Conservation (phyloP, 805 yeast species). For the Pichia manshurica region DNA sequence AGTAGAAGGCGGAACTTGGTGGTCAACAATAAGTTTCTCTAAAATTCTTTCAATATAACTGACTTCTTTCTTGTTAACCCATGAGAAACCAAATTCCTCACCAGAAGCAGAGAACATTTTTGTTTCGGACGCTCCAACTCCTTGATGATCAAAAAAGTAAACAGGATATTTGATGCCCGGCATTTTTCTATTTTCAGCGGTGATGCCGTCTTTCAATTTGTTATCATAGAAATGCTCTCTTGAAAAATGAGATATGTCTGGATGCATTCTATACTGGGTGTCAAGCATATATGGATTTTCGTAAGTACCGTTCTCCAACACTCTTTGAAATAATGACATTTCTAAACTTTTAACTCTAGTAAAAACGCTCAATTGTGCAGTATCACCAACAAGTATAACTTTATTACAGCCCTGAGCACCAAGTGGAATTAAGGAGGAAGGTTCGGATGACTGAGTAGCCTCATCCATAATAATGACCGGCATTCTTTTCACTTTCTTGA, state of each 20-base stretch:
- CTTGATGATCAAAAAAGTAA: slow-evolving; percentile 54
- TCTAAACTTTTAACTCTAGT: slow-evolving; percentile 63
- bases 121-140: slow-evolving; percentile 37
- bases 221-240: slow-evolving; percentile 72
- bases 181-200: slow-evolving; percentile 42
- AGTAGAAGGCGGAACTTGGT: slow-evolving; percentile 41
- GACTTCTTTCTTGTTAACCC: slow-evolving; percentile 51
- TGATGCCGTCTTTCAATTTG: slow-evolving; percentile 64
- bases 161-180: slow-evolving; percentile 50
- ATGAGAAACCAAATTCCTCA: slow-evolving; percentile 49
- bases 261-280: slow-evolving; percentile 95
- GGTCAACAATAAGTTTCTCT: slow-evolving; percentile 47
- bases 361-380: slow-evolving; percentile 67
- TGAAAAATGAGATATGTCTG: slow-evolving; percentile 81
- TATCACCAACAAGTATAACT: slow-evolving; percentile 73
- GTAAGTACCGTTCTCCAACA: slow-evolving; percentile 55
- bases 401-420: slow-evolving; percentile 62
- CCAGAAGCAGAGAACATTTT: slow-evolving; percentile 39
- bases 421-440: slow-evolving; percentile 63
- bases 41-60: slow-evolving; percentile 41
- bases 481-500: slow-evolving; percentile 42
- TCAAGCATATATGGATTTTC: slow-evolving; percentile 61
- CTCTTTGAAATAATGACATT: slow-evolving; percentile 63
- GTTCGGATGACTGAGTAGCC: slow-evolving; percentile 72
- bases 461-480: slow-evolving; percentile 78